Evolutionary conservation across 257 asterid species (phyloP), one percentile per base, ranked within the genome.

Genomic region (Rubia yunnanensis): DNA sequence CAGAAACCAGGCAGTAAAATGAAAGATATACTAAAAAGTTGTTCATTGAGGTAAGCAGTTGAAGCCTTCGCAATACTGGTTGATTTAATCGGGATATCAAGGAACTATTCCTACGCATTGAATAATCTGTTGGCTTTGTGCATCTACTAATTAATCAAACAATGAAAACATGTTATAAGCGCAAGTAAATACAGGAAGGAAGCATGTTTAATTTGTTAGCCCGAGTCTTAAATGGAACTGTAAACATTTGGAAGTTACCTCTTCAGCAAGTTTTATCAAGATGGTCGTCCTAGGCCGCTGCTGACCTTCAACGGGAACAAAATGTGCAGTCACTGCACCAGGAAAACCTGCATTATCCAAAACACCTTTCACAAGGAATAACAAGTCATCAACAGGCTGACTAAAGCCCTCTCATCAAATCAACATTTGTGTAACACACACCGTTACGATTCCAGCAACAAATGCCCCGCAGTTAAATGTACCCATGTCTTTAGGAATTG

Each of bases 391-490:
- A 10, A 78, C 63, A 65, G 73, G 69, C 36, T 17, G 49, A 57
- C 38, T 35, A 10, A 23, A 56, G 50, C 58, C 57, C 8, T 32
- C 30, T 38, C 32, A 71, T 34, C 48, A 18, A 64, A 39, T 64
- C 26, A 35, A 34, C 67, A 41, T 53, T 31, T 55, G 66, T 73
- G 64, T 31, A 31, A 63, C 54, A 68, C 65, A 58, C 80, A 92
- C 98, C 95, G 81, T 83, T 70, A 92, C 98, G 62, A 92, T 84
- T 66, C 96, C 98, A 68, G 98, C 98, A 75, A 84, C 96, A 57
- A n/a, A n/a, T n/a, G n/a, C n/a, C n/a, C n/a, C n/a, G n/a, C n/a
- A n/a, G n/a, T n/a, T n/a, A n/a, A n/a, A n/a, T n/a, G n/a, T n/a
- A n/a, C n/a, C n/a, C n/a, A n/a, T n/a, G n/a, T n/a, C n/a, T n/a